Evolutionary conservation across 257 asterid species (phyloP).

Genomic region (Scutellaria barbata): DNA sequence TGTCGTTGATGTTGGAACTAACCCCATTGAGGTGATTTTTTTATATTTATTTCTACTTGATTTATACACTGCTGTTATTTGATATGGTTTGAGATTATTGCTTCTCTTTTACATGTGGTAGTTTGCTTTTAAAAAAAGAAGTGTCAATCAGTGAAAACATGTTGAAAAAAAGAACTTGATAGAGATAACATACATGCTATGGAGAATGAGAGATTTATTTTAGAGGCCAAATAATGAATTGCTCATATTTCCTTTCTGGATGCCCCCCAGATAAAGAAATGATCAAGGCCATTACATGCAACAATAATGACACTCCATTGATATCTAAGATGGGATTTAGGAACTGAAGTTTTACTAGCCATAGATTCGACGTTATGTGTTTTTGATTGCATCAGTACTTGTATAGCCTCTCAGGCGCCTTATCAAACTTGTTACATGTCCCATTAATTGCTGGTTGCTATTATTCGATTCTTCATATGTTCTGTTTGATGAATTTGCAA

Average conservation of each 20-base stretch:
- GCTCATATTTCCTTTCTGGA: background rate
- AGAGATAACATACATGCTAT: too few relatives aligned
- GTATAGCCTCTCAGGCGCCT: background rate
- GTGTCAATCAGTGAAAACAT: too few relatives aligned
- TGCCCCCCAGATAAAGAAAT: background rate
- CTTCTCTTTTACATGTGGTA: background rate
- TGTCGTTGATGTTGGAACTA: slow-evolving; percentile 83
- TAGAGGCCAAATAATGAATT: too few relatives aligned
- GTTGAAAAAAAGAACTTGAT: too few relatives aligned
- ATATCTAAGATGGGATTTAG: background rate
- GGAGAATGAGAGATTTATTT: too few relatives aligned
- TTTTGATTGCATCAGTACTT: background rate
- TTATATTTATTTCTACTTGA: slow-evolving; percentile 16
- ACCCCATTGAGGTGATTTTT: slow-evolving; percentile 70
- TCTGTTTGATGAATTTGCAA: background rate
- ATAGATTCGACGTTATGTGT: background rate
- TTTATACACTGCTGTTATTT: slow-evolving; percentile 2
- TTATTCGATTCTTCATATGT: too few relatives aligned
- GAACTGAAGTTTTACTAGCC: background rate
- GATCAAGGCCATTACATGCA: background rate
- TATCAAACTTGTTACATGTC: too few relatives aligned
- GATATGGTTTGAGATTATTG: background rate
- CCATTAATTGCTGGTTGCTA: too few relatives aligned
- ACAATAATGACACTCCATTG: background rate
- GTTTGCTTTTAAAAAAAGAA: background rate